These are phyloP conservation scores for Trichoderma atroviride DNA, from an alignment of 2,329 filamentous ascomycete species.

Conservation along the genomic window DNA sequence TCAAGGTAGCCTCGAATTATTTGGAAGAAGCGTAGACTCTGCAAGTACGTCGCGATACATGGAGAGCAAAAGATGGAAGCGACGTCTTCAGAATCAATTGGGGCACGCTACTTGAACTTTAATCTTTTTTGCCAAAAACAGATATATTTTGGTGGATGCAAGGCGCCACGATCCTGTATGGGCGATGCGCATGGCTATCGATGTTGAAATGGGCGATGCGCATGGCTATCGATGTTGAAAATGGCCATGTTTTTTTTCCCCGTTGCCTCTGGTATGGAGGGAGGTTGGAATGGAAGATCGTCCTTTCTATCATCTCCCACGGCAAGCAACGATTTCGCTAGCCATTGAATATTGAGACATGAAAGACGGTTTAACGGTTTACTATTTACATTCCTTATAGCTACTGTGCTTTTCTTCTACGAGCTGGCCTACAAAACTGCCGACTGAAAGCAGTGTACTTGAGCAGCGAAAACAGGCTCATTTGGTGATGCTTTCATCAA, in stretches of 20 bases:
- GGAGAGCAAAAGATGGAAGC: not conserved
- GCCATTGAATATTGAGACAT: not conserved
- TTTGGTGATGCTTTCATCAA: no score
- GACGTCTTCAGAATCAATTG: not conserved
- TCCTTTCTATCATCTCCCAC: not conserved
- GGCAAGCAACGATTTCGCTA: not conserved
- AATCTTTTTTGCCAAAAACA: no score
- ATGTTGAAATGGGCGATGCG: no score
- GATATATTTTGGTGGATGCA: no score
- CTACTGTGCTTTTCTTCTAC: not conserved
- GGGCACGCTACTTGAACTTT: not conserved
- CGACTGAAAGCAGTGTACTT: not conserved
- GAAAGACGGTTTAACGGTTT: not conserved
- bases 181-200: no score
- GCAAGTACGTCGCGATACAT: not conserved
- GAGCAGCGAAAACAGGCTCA: not conserved
- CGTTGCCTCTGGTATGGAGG: not conserved
- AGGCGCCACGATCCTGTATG: no score
- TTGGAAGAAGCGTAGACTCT: not conserved
- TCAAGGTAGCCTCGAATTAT: not conserved
- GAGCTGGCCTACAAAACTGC: not conserved
- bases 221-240: no score
- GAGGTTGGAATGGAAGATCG: not conserved
- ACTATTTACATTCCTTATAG: not conserved
- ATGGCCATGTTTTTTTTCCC: not conserved